Evolutionary conservation across 2,329 filamentous ascomycete genomes (phyloP).

Genomic region (Drechslerella stenobrocha): DNA sequence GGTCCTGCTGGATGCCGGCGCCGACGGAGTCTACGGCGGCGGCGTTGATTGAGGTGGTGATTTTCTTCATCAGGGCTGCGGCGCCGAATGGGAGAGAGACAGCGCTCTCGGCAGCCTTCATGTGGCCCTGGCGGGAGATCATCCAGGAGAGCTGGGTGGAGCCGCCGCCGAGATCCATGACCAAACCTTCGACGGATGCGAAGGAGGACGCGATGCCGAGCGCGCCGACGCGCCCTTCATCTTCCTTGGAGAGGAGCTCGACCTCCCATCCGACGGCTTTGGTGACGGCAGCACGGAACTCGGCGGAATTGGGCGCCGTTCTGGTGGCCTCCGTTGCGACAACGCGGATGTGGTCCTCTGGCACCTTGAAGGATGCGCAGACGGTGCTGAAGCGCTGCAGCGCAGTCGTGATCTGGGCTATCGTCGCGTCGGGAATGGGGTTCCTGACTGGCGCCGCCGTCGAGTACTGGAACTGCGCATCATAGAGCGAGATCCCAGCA

Average conservation of each 20-base stretch:
- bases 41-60: slow-evolving; percentile 57
- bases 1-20: slow-evolving; percentile 62
- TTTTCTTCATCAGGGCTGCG: slow-evolving; percentile 65
- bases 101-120: slow-evolving; percentile 61
- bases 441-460: slow-evolving; percentile 50
- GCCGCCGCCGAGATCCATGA: slow-evolving; percentile 83
- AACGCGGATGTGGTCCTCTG: slow-evolving; percentile 67
- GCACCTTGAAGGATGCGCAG: slow-evolving; percentile 71
- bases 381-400: slow-evolving; percentile 72
- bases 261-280: slow-evolving; percentile 69
- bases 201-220: slow-evolving; percentile 80
- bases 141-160: slow-evolving; percentile 73
- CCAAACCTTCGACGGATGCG: slow-evolving; percentile 70
- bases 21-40: slow-evolving; percentile 60
- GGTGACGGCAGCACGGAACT: slow-evolving; percentile 69
- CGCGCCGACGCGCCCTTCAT: slow-evolving; percentile 81
- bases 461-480: slow-evolving; percentile 65
- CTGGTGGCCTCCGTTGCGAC: slow-evolving; percentile 89
- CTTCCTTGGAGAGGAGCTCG: slow-evolving; percentile 72
- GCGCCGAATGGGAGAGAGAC: slow-evolving; percentile 72
- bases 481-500: slow-evolving; percentile 81
- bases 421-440: slow-evolving; percentile 64
- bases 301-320: slow-evolving; percentile 71
- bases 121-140: slow-evolving; percentile 59
- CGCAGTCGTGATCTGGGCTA: slow-evolving; percentile 67